These are phyloP conservation scores for Aspergillus eucalypticola DNA, from an alignment of 2,329 filamentous ascomycete species.

Conservation along the genomic window DNA sequence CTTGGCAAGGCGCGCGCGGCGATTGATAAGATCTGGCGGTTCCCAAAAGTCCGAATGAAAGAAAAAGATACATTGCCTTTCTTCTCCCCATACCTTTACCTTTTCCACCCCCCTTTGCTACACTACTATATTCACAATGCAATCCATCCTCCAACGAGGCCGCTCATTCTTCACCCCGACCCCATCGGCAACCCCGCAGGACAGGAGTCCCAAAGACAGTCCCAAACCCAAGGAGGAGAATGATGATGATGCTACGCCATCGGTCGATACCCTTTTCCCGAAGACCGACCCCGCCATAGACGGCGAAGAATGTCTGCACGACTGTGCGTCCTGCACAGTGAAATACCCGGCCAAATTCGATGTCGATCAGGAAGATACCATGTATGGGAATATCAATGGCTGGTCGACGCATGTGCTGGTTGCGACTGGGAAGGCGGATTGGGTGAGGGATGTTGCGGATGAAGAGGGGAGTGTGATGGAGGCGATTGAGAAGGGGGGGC, in stretches of 20 bases:
- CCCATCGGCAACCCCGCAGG: constrained; percentile 26
- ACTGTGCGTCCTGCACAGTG: constrained; percentile 79
- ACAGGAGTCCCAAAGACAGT: constrained; percentile 4
- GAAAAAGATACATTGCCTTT: too few relatives aligned
- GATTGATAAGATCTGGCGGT: constrained; percentile 37
- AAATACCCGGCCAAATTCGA: constrained; percentile 72
- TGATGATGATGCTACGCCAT: constrained; percentile 36
- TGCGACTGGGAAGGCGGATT: constrained; percentile 93
- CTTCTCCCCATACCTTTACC: not conserved
- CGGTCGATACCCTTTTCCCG: constrained; percentile 64
- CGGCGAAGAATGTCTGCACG: constrained; percentile 83
- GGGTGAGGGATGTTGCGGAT: constrained; percentile 84
- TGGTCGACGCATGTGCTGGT: constrained; percentile 90
- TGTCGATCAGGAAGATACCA: constrained; percentile 72
- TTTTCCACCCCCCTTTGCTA: not conserved
- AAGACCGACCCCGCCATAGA: constrained; percentile 74
- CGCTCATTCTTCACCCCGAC: constrained; percentile 35
- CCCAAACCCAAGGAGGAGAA: constrained; percentile 22
- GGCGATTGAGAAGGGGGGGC: constrained; percentile 58
- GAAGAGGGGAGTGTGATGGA: constrained; percentile 86
- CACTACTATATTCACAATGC: constrained; percentile 26
- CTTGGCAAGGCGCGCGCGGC: constrained; percentile 14
- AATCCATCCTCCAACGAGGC: constrained; percentile 37
- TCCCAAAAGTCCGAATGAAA: not conserved
- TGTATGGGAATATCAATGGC: constrained; percentile 83